A percentile compares a stretch with the other conserved stretches of the same genome.
Evolutionary conservation across 306 rosid species (phyloP).

Genomic region (Begonia masoniana): DNA sequence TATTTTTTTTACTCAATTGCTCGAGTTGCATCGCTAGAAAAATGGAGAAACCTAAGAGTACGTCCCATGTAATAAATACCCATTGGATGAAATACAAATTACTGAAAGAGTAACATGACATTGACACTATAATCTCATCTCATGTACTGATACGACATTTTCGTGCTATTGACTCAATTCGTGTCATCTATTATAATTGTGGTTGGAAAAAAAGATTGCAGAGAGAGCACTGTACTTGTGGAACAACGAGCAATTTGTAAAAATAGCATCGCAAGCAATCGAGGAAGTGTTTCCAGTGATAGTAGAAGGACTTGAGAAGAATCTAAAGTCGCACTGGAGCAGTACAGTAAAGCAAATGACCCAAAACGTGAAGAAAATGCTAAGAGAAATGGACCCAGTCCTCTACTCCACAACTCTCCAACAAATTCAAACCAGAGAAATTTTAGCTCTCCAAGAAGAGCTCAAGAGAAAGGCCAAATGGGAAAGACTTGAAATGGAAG

Average conservation of each 20-base stretch:
- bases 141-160: too few species aligned
- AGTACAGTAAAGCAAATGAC: slow-evolving; percentile 51
- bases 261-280: slow-evolving; percentile 44
- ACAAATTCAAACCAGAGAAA: slow-evolving; percentile 29
- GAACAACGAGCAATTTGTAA: slow-evolving; percentile 83
- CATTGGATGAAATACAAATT: too few species aligned
- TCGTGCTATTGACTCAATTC: too few species aligned
- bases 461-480: slow-evolving; percentile 40
- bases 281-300: slow-evolving; percentile 61
- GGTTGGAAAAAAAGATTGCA: slow-evolving; percentile 37
- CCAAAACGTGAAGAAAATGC: slow-evolving; percentile 47
- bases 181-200: not conserved
- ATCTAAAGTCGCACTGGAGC: slow-evolving; percentile 70
- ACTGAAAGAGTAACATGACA: too few species aligned
- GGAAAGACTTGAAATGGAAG: slow-evolving; percentile 40
- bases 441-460: slow-evolving; percentile 28
- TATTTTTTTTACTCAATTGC: too few species aligned
- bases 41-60: too few species aligned
- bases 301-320: slow-evolving; percentile 62
- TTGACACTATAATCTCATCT: too few species aligned
- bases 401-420: slow-evolving; percentile 41
- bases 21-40: too few species aligned
- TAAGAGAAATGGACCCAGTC: slow-evolving; percentile 61
- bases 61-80: too few species aligned
- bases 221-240: slow-evolving; percentile 74